Evolutionary conservation across 768 basidiomycete genomes (phyloP).

Genomic region (Boletellus ananas): DNA sequence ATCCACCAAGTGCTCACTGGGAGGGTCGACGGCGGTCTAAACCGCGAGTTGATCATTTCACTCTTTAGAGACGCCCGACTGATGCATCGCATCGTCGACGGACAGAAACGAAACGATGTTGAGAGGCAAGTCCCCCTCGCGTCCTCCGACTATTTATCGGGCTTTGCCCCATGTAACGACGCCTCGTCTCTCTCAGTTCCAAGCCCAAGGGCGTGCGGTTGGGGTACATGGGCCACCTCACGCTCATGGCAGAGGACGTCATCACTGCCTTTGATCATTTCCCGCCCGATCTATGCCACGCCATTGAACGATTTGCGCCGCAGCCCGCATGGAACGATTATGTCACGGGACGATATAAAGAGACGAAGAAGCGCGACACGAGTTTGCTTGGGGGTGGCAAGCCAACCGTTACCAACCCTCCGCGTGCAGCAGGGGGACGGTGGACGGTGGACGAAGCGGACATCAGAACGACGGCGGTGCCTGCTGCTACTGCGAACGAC

Average conservation of each 20-base stretch:
- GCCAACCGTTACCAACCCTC: conserved; percentile 47
- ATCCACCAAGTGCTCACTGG: conserved; percentile 94
- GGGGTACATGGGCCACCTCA: conserved; percentile 97
- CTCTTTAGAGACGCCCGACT: conserved; percentile 85
- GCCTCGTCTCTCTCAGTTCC: conserved; percentile 37
- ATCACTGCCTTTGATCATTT: conserved; percentile 86
- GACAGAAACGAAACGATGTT: conserved; percentile 73
- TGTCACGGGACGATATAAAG: conserved; percentile 77
- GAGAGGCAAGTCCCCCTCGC: conserved; percentile 52
- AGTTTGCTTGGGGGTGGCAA: conserved; percentile 84
- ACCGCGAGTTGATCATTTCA: conserved; percentile 77
- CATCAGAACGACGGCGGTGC: conserved; percentile 21
- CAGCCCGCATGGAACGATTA: conserved; percentile 87
- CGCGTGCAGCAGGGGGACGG: conserved; percentile 31
- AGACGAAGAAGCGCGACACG: conserved; percentile 80
- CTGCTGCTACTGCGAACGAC: conserved; percentile 1
- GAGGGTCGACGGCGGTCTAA: conserved; percentile 74
- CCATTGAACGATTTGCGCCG: conserved; percentile 65
- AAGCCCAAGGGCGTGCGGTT: conserved; percentile 77
- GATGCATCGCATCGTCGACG: conserved; percentile 83
- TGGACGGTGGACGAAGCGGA: conserved; percentile 77
- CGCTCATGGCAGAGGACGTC: conserved; percentile 92
- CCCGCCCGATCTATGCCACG: conserved; percentile 68
- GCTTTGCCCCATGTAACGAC: conserved; percentile 6
- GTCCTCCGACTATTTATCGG: not conserved